phyloP scores from a whole-genome alignment of 2,329 filamentous ascomycete species.

The Talaromyces pinophilus region DNA sequence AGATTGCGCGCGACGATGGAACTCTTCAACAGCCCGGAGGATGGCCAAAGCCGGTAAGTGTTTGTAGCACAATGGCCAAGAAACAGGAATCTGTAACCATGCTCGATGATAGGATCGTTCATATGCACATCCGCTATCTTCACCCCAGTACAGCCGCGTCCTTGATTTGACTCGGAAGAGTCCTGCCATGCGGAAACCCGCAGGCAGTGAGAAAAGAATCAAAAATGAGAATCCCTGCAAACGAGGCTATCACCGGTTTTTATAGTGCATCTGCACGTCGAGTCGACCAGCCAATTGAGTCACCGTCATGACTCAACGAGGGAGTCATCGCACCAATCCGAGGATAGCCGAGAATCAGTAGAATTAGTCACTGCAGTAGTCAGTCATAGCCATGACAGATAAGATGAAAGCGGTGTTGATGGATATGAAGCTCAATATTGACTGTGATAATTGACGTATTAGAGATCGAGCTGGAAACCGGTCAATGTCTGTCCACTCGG shows the following conservation, averaged over 20 bases:
- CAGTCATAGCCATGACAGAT: background rate
- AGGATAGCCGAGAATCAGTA: background rate
- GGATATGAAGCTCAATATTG: background rate
- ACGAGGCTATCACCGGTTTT: conserved; percentile 6
- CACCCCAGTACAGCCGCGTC: background rate
- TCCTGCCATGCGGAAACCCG: background rate
- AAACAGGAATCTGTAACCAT: background rate
- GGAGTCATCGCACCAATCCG: conserved; percentile 3
- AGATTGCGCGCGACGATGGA: background rate
- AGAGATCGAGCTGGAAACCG: background rate
- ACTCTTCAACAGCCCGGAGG: background rate
- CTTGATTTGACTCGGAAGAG: conserved; percentile 2
- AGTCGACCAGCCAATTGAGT: background rate
- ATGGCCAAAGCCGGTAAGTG: background rate
- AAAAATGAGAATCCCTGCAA: conserved; percentile 1
- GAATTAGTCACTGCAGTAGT: background rate
- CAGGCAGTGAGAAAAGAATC: background rate
- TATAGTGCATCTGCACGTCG: background rate
- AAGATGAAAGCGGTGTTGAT: background rate
- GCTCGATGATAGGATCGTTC: background rate
- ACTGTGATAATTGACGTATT: background rate
- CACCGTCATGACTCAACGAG: background rate
- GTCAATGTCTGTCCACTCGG: background rate
- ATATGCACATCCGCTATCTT: background rate
- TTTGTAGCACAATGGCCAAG: background rate